Evolutionary conservation across 2,329 filamentous ascomycete species (phyloP).

Genomic region (Xylaria sp.): DNA sequence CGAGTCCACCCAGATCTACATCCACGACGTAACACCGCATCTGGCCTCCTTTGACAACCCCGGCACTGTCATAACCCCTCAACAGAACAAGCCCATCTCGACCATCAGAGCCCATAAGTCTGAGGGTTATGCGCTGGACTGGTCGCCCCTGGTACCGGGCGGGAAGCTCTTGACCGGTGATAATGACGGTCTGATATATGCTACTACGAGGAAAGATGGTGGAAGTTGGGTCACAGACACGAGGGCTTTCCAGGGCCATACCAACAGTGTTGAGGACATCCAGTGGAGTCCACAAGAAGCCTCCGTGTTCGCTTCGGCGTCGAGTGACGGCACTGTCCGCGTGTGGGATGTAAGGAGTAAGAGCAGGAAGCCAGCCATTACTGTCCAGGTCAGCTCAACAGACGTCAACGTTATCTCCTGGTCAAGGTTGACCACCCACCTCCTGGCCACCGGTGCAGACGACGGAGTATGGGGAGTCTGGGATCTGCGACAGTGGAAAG

Average conservation of each 20-base stretch:
- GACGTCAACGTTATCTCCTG: conserved; percentile 98
- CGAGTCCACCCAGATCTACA: conserved; percentile 86
- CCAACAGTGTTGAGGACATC: conserved; percentile 88
- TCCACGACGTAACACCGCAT: conserved; percentile 94
- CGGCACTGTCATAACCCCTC: conserved; percentile 79
- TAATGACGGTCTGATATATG: conserved; percentile 88
- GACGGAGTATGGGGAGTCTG: conserved; percentile 95
- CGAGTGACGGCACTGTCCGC: conserved; percentile 92
- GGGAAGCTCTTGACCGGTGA: conserved; percentile 94
- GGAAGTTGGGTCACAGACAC: conserved; percentile 91
- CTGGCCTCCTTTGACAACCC: conserved; percentile 90
- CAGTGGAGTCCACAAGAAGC: conserved; percentile 96
- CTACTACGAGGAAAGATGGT: conserved; percentile 85
- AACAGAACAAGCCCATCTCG: conserved; percentile 87
- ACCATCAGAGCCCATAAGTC: conserved; percentile 91
- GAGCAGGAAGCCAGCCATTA: conserved; percentile 86
- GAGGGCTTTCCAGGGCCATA: conserved; percentile 84
- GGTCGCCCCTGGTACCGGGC: conserved; percentile 83
- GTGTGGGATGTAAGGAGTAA: conserved; percentile 96
- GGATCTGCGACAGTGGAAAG: conserved; percentile 97
- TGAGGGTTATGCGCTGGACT: conserved; percentile 97
- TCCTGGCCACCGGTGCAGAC: conserved; percentile 92
- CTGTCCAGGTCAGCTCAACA: conserved; percentile 81
- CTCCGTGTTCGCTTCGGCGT: conserved; percentile 93
- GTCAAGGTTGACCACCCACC: conserved; percentile 87